Percentiles rank a stretch among this genome's conserved stretches.
These are phyloP conservation scores for Porodaedalea pini DNA, from an alignment of 1,284 basidiomycete genomes.

Conservation along the genomic window DNA sequence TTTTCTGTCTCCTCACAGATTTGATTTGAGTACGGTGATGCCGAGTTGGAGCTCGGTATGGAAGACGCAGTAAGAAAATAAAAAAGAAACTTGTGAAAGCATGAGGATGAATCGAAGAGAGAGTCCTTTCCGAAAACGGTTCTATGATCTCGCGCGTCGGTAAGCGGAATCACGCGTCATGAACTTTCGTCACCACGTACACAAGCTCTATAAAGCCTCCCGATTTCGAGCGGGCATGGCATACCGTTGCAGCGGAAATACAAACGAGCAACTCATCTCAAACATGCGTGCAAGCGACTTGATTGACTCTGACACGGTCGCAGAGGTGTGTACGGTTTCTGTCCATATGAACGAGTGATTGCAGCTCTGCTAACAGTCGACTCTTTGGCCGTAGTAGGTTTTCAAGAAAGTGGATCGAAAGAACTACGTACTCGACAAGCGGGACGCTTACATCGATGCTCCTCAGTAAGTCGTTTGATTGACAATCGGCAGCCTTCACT, in stretches of 20 bases:
- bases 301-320: conserved; percentile 50
- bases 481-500: not conserved
- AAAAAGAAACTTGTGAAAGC: too few relatives aligned
- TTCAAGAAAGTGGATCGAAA: conserved; percentile 72
- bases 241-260: conserved; percentile 70
- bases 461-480: conserved; percentile 58
- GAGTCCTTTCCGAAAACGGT: too few relatives aligned
- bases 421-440: conserved; percentile 58
- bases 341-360: not conserved
- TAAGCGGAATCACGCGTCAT: too few relatives aligned
- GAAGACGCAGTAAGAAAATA: too few relatives aligned
- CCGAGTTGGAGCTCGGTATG: too few relatives aligned
- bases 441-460: conserved; percentile 71
- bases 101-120: too few relatives aligned
- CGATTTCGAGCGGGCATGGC: conserved; percentile 51
- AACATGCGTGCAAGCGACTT: conserved; percentile 61
- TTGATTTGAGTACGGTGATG: too few relatives aligned
- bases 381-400: conserved; percentile 43
- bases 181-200: too few relatives aligned
- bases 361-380: conserved; percentile 6
- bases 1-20: too few relatives aligned
- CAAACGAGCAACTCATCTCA: conserved; percentile 67
- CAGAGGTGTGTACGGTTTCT: conserved; percentile 35
- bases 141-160: too few relatives aligned
- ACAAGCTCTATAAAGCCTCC: too few relatives aligned